Evolutionary conservation across 2,329 filamentous ascomycete species (phyloP), one percentile per base, ranked within the genome.

Genomic region (Sporothrix humicola): DNA sequence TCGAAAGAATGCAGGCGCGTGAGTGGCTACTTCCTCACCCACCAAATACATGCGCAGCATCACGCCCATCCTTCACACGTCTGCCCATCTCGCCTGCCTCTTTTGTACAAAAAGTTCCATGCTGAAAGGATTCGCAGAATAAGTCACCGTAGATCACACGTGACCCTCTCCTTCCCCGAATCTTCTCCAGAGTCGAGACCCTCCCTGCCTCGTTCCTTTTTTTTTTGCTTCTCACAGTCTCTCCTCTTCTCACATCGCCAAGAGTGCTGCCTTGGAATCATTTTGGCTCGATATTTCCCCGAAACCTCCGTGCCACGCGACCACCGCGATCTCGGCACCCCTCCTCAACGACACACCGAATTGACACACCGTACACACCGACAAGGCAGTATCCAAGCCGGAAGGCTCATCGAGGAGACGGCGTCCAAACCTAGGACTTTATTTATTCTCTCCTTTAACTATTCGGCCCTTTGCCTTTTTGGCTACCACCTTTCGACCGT

Each of bases 221-320:
- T 46, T 15, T 65, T 44, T 42, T 0, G 10, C 31, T 5, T 15
- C 46, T 63, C n/a, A 23, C 61, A 1, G 6, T 23, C 10, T 12
- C 20, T 26, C n/a, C n/a, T 4, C 42, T 54, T 46, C 26, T 68
- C 65, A 52, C 20, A 37, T 68, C 65, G 65, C 65, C 26, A 68
- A 52, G 65, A n/a, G 4, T 8, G 23, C 13, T 52, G 23, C 46
- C 65, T 52, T 37, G 46, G 65, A 52, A 37, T 68, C 15, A 68
- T 52, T 52, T 50, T 52, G 23, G 48, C 13, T 46, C 12, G 46
- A 26, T 68, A 50, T 52, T 68, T 31, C 59, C 17, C 61, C 65
- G 44, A 68, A 68, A n/a, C 26, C 46, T 37, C 31, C 7, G 31
- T 37, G 31, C 31, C 23, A 68, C 23, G 61, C 42, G 61, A 66